These are phyloP conservation scores for Echites panduratus DNA, from an alignment of 257 asterid species.

Conservation along the genomic window DNA sequence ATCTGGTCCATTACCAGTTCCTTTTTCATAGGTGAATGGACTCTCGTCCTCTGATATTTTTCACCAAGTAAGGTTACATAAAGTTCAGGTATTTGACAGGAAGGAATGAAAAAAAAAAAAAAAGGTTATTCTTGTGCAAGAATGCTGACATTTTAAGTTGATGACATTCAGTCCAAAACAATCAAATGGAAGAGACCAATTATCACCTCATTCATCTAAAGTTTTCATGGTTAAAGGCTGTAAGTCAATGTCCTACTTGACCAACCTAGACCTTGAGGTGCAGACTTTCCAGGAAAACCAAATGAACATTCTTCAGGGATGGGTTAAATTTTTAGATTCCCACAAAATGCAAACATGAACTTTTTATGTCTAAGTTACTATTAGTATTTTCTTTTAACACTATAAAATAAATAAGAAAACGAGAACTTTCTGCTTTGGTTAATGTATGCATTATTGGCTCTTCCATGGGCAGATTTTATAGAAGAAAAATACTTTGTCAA, in stretches of 20 bases:
- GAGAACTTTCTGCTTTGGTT: background rate
- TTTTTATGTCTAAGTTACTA: too few species aligned
- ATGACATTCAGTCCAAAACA: background rate
- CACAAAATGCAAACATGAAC: background rate
- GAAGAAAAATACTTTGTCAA: background rate
- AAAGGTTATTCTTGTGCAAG: background rate
- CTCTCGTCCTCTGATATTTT: conserved; percentile 36
- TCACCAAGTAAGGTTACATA: background rate
- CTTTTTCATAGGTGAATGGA: conserved; percentile 27
- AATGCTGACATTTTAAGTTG: background rate
- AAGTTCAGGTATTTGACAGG: background rate
- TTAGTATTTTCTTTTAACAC: too few species aligned
- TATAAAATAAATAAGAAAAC: background rate
- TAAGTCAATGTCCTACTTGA: background rate
- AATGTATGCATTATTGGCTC: background rate
- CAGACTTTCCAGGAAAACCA: background rate
- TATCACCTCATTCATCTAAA: background rate
- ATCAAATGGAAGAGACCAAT: background rate
- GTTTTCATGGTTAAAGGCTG: too few species aligned
- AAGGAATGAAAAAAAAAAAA: background rate
- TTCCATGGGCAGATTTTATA: background rate
- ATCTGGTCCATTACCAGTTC: conserved; percentile 40
- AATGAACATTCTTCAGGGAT: background rate
- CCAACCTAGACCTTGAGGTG: background rate
- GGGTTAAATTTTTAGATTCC: background rate